A percentile compares a stretch with the other conserved stretches of the same genome.
Evolutionary conservation across 192 early-diverging fungal species (phyloP).

Genomic region (Entophlyctis helioformis): DNA sequence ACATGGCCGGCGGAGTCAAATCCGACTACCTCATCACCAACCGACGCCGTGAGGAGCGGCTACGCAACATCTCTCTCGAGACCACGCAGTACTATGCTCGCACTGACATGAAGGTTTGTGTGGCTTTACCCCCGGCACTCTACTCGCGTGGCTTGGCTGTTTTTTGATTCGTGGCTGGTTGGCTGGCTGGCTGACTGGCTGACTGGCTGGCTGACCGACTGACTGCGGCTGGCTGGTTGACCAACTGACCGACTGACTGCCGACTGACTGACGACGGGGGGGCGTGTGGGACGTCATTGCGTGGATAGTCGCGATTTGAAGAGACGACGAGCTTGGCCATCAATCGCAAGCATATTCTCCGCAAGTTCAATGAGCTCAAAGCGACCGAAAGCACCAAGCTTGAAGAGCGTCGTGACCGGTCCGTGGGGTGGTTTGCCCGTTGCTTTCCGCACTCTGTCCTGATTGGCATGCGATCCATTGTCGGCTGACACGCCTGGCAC

Average conservation of each 20-base stretch:
- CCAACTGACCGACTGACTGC: too few relatives aligned
- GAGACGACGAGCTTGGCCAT: slow-evolving; percentile 20
- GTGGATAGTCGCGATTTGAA: slow-evolving; percentile 26
- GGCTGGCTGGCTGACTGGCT: too few relatives aligned
- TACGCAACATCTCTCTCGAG: slow-evolving; percentile 14
- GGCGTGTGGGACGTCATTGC: background rate
- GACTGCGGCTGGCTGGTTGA: too few relatives aligned
- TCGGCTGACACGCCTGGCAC: too few relatives aligned
- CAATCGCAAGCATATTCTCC: slow-evolving; percentile 16
- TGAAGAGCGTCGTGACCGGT: slow-evolving; percentile 20
- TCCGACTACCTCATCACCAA: slow-evolving; percentile 30
- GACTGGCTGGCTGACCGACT: too few relatives aligned
- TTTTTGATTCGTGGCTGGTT: too few relatives aligned
- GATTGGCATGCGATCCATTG: background rate
- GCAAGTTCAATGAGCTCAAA: slow-evolving; percentile 16
- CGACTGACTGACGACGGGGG: too few relatives aligned
- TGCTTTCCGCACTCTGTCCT: background rate
- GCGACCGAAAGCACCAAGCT: slow-evolving; percentile 7
- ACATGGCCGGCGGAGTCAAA: too few relatives aligned
- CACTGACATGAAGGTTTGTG: too few relatives aligned
- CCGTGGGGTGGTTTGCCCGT: background rate
- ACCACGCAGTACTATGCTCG: slow-evolving; percentile 23
- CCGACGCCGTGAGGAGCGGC: slow-evolving; percentile 27
- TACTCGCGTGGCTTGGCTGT: too few relatives aligned
- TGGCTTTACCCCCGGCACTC: too few relatives aligned